phyloP scores from a whole-genome alignment of 2,329 filamentous ascomycete genomes.

The Rutstroemia sp. region DNA sequence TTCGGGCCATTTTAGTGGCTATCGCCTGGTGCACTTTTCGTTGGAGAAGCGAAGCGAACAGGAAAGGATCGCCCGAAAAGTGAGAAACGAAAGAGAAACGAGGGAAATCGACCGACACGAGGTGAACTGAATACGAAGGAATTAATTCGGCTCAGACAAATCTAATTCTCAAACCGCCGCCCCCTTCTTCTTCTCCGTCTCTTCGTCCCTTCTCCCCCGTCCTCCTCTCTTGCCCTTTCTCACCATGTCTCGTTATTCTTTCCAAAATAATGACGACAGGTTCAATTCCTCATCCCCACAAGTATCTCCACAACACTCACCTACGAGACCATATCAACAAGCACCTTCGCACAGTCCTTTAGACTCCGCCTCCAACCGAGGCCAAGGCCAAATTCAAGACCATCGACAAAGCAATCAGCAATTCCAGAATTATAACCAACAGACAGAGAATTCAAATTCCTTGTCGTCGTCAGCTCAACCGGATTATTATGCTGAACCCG shows the following conservation, averaged over 20 bases:
- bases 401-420: background rate
- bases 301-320: background rate
- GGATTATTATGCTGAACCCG: slow-evolving; percentile 13
- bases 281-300: slow-evolving; percentile 2
- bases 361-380: background rate
- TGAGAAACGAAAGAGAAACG: background rate
- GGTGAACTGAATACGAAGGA: background rate
- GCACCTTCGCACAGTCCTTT: background rate
- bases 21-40: background rate
- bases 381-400: background rate
- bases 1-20: no score
- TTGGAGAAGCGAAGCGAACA: background rate
- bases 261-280: background rate
- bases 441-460: slow-evolving; percentile 10
- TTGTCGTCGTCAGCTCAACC: slow-evolving; percentile 4
- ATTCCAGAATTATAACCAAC: slow-evolving; percentile 2
- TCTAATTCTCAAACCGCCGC: background rate
- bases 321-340: background rate
- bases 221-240: background rate
- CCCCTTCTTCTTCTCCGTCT: background rate
- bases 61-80: slow-evolving; percentile 2
- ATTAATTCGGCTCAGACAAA: background rate
- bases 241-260: slow-evolving; percentile 1
- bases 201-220: background rate
- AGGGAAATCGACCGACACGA: background rate